Evolutionary conservation across 2,329 filamentous ascomycete species (phyloP).

Genomic region (Arthrinium phaeospermum): DNA sequence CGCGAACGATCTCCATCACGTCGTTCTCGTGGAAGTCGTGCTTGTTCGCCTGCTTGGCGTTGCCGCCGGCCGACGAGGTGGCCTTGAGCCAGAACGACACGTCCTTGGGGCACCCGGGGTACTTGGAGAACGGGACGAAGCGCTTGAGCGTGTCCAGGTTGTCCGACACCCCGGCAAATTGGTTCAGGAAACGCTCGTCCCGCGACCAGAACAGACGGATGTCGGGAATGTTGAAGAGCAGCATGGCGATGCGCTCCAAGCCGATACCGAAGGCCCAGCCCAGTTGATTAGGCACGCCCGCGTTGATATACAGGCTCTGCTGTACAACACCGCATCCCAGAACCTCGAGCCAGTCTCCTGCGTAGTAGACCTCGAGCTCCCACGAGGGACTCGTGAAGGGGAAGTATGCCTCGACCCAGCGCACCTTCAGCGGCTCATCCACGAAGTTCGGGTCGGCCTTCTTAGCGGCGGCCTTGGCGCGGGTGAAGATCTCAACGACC

Average conservation of each 20-base stretch:
- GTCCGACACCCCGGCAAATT: constrained; percentile 73
- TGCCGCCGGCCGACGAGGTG: constrained; percentile 53
- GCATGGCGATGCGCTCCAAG: constrained; percentile 94
- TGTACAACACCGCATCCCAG: constrained; percentile 91
- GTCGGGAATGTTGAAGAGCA: constrained; percentile 94
- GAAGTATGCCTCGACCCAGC: constrained; percentile 98
- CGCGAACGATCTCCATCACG: constrained; percentile 92
- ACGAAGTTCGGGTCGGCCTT: constrained; percentile 54
- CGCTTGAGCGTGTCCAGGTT: constrained; percentile 56
- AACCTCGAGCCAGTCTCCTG: constrained; percentile 93
- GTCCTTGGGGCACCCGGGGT: constrained; percentile 89
- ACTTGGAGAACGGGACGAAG: constrained; percentile 89
- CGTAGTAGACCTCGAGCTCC: constrained; percentile 96
- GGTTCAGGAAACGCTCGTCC: constrained; percentile 82
- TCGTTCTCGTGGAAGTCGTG: constrained; percentile 88
- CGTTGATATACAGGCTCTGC: constrained; percentile 80
- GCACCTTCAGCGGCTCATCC: constrained; percentile 78
- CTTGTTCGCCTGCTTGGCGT: constrained; percentile 43
- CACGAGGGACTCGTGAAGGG: constrained; percentile 95
- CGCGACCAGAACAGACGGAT: constrained; percentile 96
- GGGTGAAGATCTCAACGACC: constrained; percentile 86
- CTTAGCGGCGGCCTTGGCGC: constrained; percentile 71
- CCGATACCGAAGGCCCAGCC: constrained; percentile 98
- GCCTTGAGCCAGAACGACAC: constrained; percentile 87
- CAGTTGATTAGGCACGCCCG: constrained; percentile 74